Evolutionary conservation across 352 stramenopile species (phyloP).

Genomic region (Globisporangium takayamanum): DNA sequence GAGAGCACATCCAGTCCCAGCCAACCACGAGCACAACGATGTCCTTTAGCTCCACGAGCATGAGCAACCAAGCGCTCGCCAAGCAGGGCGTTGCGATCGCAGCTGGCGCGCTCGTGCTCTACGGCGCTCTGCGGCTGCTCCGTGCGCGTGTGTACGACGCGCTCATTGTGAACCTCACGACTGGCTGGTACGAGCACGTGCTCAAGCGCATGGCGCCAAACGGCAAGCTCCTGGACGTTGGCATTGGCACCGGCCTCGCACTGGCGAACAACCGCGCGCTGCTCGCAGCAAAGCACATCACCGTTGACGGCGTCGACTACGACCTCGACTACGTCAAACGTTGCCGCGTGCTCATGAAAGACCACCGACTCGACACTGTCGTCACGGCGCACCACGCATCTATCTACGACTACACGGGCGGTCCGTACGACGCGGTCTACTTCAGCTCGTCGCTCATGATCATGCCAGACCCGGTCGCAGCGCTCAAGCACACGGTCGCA

Average conservation of each 20-base stretch:
- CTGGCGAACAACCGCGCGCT: conserved; percentile 59
- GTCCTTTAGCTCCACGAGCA: neutral
- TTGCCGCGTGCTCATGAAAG: conserved; percentile 44
- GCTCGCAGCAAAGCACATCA: conserved; percentile 60
- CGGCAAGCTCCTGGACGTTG: conserved; percentile 81
- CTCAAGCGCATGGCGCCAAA: conserved; percentile 45
- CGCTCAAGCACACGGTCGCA: conserved; percentile 51
- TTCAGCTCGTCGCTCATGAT: conserved; percentile 91
- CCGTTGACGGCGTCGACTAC: conserved; percentile 87
- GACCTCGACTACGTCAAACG: conserved; percentile 80
- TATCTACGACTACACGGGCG: conserved; percentile 70
- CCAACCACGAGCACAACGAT: neutral
- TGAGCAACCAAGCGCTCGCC: conserved; percentile 4
- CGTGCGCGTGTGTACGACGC: conserved; percentile 84
- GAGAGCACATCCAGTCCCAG: no score
- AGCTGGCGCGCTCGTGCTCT: conserved; percentile 29
- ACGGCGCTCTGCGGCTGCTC: conserved; percentile 42
- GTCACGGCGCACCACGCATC: conserved; percentile 71
- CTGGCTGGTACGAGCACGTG: conserved; percentile 86
- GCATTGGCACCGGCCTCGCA: conserved; percentile 81
- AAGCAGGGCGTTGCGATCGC: conserved; percentile 18
- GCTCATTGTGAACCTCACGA: conserved; percentile 85
- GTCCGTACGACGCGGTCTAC: conserved; percentile 86
- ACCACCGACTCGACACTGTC: conserved; percentile 28
- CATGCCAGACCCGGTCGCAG: conserved; percentile 83